Evolutionary conservation across 2,329 filamentous ascomycete genomes (phyloP).

Genomic region (Talaromyces sp.): DNA sequence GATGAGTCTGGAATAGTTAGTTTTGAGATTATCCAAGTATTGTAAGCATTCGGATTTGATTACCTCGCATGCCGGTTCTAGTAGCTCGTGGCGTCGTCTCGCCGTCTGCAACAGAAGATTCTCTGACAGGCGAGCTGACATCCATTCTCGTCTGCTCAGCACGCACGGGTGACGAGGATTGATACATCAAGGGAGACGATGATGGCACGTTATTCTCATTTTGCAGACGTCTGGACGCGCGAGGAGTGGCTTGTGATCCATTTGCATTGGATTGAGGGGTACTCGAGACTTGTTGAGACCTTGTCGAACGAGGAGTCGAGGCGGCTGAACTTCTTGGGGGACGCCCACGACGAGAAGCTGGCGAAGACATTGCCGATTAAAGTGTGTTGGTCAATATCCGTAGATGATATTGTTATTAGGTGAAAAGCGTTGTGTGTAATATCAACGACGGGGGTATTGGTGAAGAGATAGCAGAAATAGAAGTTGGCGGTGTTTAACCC

Average conservation of each 20-base stretch:
- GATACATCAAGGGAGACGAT: conserved; percentile 79
- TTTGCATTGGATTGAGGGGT: conserved; percentile 25
- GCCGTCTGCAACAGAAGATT: conserved; percentile 36
- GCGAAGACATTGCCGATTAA: conserved; percentile 37
- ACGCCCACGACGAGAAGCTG: conserved; percentile 37
- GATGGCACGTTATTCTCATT: conserved; percentile 46
- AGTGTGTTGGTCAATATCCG: background rate
- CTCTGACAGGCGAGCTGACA: conserved; percentile 46
- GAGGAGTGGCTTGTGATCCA: conserved; percentile 41
- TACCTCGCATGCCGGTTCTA: conserved; percentile 36
- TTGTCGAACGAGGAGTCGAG: conserved; percentile 34
- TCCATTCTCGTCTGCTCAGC: conserved; percentile 40
- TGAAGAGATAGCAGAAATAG: background rate
- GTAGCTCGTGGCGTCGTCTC: conserved; percentile 42
- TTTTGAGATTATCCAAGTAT: background rate
- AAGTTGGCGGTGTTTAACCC: background rate
- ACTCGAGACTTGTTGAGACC: conserved; percentile 29
- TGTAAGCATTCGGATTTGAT: background rate
- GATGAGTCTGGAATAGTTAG: conserved; percentile 66
- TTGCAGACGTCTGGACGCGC: conserved; percentile 39
- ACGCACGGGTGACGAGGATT: conserved; percentile 51
- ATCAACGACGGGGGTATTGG: background rate
- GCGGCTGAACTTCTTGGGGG: conserved; percentile 36
- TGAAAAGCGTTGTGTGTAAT: background rate
- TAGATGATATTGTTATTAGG: background rate